phyloP scores from a whole-genome alignment of 148 eudicot genomes.

The Rhododendron mucronatum region DNA sequence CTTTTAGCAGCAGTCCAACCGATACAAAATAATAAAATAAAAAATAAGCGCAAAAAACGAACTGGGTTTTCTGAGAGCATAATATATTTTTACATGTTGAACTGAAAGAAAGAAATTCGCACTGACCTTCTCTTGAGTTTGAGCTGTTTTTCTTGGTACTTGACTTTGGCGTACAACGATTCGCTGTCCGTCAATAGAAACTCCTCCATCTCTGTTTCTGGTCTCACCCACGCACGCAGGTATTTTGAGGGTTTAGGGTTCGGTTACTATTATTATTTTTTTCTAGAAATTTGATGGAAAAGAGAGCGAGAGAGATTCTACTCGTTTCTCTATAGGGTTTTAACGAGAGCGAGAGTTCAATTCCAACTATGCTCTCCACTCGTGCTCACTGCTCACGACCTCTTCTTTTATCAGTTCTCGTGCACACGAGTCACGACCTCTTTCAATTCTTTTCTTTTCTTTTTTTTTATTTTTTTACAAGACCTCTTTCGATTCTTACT shows the following conservation, averaged over 20 bases:
- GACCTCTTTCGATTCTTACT: no score
- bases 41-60: background rate
- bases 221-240: background rate
- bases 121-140: constrained; percentile 23
- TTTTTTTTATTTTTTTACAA: no score
- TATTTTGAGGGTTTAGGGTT: background rate
- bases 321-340: no score
- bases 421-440: no score
- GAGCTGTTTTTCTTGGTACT: constrained; percentile 21
- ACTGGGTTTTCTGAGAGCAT: background rate
- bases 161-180: constrained; percentile 13
- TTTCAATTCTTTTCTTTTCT: no score
- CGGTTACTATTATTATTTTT: background rate
- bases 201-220: constrained; percentile 19
- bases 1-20: background rate
- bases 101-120: background rate
- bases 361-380: no score
- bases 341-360: no score
- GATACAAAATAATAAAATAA: background rate
- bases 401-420: no score
- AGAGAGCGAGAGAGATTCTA: background rate
- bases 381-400: no score
- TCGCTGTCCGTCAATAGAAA: constrained; percentile 6
- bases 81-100: background rate
- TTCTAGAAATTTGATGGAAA: background rate